phyloP scores from a whole-genome alignment of 768 basidiomycete genomes.

The Agaricus sinodeliciosus region DNA sequence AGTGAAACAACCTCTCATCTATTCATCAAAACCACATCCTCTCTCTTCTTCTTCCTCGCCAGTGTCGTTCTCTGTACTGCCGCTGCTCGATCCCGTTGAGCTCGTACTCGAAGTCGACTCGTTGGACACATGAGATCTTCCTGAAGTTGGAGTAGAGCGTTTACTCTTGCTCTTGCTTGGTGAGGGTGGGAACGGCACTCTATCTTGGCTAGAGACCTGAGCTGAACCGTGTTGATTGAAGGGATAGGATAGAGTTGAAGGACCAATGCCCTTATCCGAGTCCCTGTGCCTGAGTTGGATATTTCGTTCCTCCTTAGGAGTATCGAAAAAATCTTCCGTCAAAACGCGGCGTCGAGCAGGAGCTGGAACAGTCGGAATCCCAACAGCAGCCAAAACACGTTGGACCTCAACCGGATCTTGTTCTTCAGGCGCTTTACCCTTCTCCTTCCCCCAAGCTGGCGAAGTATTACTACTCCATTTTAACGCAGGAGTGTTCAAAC shows the following conservation, averaged over 20 bases:
- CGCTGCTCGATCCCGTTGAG: constrained; percentile 15
- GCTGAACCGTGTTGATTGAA: constrained; percentile 54
- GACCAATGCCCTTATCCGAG: constrained; percentile 7
- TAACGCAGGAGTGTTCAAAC: constrained; percentile 34
- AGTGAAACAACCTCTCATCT: too few relatives aligned
- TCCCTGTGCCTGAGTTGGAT: constrained; percentile 8
- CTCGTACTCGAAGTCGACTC: constrained; percentile 6
- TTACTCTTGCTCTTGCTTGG: constrained; percentile 24
- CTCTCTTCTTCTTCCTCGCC: constrained; percentile 15
- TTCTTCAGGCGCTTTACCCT: constrained; percentile 17
- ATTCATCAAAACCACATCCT: too few relatives aligned
- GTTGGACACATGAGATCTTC: neutral
- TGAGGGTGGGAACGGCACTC: constrained; percentile 72
- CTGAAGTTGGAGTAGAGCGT: constrained; percentile 15
- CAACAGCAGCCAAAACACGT: constrained; percentile 49
- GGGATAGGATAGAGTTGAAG: constrained; percentile 58
- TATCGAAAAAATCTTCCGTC: constrained; percentile 58
- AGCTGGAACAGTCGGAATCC: constrained; percentile 43
- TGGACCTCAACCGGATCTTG: constrained; percentile 28
- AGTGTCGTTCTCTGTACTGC: constrained; percentile 15
- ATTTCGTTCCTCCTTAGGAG: constrained; percentile 27
- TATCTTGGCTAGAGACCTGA: constrained; percentile 47
- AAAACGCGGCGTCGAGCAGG: constrained; percentile 55
- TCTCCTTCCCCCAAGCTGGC: constrained; percentile 17
- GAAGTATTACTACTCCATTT: constrained; percentile 12